These are phyloP conservation scores for Rhynchospora tenuis DNA, from an alignment of 176 grass and related monocot species.

Conservation along the genomic window DNA sequence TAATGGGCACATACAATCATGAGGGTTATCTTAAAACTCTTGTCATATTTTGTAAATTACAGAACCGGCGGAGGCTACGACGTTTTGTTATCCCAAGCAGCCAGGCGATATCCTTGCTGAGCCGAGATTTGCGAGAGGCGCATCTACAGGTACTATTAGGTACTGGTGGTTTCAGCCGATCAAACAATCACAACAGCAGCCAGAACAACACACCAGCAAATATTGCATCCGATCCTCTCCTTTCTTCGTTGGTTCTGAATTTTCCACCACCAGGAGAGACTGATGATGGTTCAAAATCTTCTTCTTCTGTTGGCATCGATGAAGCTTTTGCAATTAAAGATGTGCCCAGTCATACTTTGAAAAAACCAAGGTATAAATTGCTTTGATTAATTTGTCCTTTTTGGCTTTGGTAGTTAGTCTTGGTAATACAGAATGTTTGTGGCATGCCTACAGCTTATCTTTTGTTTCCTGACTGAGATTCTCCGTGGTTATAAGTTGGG, in stretches of 20 bases:
- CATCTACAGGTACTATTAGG: conserved; percentile 86
- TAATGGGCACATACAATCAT: not conserved
- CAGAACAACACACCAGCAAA: conserved; percentile 47
- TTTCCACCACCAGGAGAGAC: conserved; percentile 52
- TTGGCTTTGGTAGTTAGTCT: not conserved
- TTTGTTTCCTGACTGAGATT: not conserved
- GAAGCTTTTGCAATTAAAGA: conserved; percentile 42
- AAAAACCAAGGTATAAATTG: conserved; percentile 51
- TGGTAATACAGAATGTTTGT: not conserved
- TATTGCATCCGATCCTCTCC: conserved; percentile 76
- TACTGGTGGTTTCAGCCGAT: conserved; percentile 51
- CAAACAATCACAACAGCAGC: conserved; percentile 18
- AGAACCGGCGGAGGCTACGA: conserved; percentile 66
- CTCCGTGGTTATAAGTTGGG: not conserved
- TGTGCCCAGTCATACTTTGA: conserved; percentile 27
- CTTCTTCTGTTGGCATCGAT: conserved; percentile 31
- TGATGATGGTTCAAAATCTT: conserved; percentile 69
- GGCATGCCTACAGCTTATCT: not conserved
- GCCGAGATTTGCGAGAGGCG: conserved; percentile 77
- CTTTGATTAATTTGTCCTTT: not conserved
- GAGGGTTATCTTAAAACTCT: conserved; percentile 10
- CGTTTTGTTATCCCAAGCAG: conserved; percentile 75
- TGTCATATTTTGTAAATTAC: conserved; percentile 28
- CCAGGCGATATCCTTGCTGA: conserved; percentile 67
- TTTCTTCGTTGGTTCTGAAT: conserved; percentile 76